Evolutionary conservation across 2,329 filamentous ascomycete species (phyloP), one percentile per base, ranked within the genome.

Genomic region (Pseudogymnoascus destructans): DNA sequence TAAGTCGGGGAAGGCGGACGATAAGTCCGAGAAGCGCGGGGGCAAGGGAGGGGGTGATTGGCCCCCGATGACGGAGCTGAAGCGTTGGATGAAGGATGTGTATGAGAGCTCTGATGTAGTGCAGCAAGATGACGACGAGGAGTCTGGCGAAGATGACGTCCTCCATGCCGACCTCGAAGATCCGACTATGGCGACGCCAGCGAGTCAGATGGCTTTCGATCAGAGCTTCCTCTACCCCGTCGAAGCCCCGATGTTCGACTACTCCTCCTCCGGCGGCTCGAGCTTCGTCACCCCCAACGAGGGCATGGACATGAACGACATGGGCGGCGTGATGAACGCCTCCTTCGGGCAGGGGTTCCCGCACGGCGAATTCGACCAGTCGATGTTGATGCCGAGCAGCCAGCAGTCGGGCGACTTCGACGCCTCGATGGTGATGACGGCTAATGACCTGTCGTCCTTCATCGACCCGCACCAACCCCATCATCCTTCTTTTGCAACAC

Each of bases 31-130:
- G 66, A 79, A 75, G 68, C 74, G 78, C 11, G 78, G 78, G 8
- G 79, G 77, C 10, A n/a, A 68, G 64, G 10, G 68, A 61, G 3
- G 63, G 55, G n/a, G 66, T 60, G 21, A 65, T 76, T 0, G 86
- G 86, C 84, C 85, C 89, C 65, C 86, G 86, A 46, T 80, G 77
- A 58, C 85, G 73, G 59, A 87, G 74, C 66, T 87, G 61, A 81
- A 81, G 71, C 71, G 73, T 58, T 85, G 80, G 81, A 80, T 84
- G 73, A 71, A 73, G 15, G 77, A 81, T 66, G 72, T 80, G 46
- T 70, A 69, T 35, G 77, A 67, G 58, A 2, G 3, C 17, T 19
- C 36, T 13, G 36, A 21, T 21, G 60, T 55, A 38, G 64, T 61
- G 33, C 68, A 70, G 17, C 62, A 66, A 62, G 63, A 65, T 36